Evolutionary conservation across 192 early-diverging fungal genomes (phyloP).

Genomic region (Mortierella claussenii): DNA sequence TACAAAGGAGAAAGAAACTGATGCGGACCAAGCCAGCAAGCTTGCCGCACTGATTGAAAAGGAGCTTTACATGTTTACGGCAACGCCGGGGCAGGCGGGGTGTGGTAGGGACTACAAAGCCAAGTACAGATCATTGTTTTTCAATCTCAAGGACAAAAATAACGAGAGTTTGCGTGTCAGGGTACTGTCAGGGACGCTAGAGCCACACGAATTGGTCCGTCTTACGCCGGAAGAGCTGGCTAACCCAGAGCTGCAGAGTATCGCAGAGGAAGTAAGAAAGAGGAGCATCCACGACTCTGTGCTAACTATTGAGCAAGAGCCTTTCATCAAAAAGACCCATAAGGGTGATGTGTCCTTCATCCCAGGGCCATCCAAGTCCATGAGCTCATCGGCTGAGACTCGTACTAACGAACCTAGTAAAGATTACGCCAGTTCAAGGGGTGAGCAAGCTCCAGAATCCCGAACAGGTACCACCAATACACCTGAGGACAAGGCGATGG

Average conservation of each 20-base stretch:
- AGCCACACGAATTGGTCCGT: constrained; percentile 71
- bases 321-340: constrained; percentile 70
- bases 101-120: constrained; percentile 77
- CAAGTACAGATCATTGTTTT: constrained; percentile 80
- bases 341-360: constrained; percentile 67
- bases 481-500: constrained; percentile 25
- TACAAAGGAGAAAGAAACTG: constrained; percentile 13
- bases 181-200: constrained; percentile 72
- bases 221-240: constrained; percentile 94
- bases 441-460: background rate
- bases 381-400: background rate
- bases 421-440: background rate
- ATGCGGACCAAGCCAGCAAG: constrained; percentile 39
- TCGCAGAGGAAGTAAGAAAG: constrained; percentile 65
- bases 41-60: constrained; percentile 60
- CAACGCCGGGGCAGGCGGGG: constrained; percentile 52
- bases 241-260: constrained; percentile 74
- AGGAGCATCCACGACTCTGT: constrained; percentile 67
- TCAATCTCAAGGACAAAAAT: constrained; percentile 84
- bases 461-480: background rate
- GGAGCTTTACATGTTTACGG: constrained; percentile 59
- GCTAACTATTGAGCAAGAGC: constrained; percentile 58
- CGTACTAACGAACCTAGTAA: background rate
- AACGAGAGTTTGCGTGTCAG: constrained; percentile 75
- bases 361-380: constrained; percentile 12